Base-by-base conservation (phyloP, 768 basidiomycete genomes). In the Xerocomellus amylosporus region DNA sequence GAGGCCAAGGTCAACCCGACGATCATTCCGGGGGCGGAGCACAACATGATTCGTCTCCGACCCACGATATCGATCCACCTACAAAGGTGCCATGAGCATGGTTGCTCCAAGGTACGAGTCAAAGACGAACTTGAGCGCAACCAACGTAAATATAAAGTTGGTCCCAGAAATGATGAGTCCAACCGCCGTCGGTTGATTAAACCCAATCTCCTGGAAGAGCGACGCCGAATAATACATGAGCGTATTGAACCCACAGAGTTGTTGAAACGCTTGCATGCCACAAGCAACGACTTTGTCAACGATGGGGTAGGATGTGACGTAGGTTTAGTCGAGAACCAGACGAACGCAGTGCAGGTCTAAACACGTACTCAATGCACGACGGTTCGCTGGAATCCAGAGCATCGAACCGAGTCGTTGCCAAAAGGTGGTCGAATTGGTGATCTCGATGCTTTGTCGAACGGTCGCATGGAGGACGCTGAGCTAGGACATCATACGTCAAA, bases 231-330 rank as follows among this genome's bases (percentile, higher is more conserved):
- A 85, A 62, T 80, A 83, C 81, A 84, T 83, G 54, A 90, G 78
- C 0, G 90, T 89, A 63, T 92, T 91, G 76, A 90, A 91, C 2
- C 90, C 90, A 56, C 84, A 91, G 0, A 92, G 76, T 65, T 92
- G 90, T 64, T 93, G 90, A 70, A 84, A 86, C 0, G 86, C 88
- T 72, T 92, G 90, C 70, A 92, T 82, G 41, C 87, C 90, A 64
- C 87, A 88, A 10, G 81, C 86, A 14, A 93, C 77, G 58, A 88
- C 87, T 89, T 53, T 53, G 24, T 48, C 36, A 6, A 5, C 3
- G 7, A 20, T 34, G 31, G 3, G 28, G 28, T 28, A 28, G 8
- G 28, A 28, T 28, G 28, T 8, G 20, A 34, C 2, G 6, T 22
- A 53, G 15, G 22, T 12, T 55, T 10, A 52, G 53, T 53, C 34